phyloP scores from a whole-genome alignment of 129 eudicot species.

The Flaveria trinervia region DNA sequence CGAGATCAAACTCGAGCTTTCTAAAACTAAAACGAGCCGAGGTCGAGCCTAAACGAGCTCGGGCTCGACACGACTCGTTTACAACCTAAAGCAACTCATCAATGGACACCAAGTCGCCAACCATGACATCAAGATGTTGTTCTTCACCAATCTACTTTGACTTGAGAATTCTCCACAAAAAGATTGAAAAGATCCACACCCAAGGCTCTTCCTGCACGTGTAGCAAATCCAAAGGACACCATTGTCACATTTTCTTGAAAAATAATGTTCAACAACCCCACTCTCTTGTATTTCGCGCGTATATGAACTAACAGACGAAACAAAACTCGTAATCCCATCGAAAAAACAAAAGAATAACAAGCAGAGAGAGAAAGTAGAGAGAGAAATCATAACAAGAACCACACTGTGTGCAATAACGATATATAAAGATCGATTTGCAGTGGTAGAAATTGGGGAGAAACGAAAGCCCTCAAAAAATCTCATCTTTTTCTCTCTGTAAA shows the following conservation, averaged over 20 bases:
- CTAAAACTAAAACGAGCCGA: too few species aligned
- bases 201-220: constrained; percentile 32
- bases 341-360: neutral
- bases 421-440: constrained; percentile 28
- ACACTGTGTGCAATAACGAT: neutral
- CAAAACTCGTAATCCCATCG: constrained; percentile 24
- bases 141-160: constrained; percentile 25
- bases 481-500: constrained; percentile 16
- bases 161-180: neutral
- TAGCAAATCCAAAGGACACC: constrained; percentile 25
- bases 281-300: constrained; percentile 40
- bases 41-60: too few species aligned
- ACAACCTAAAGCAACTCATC: constrained; percentile 23
- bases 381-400: neutral
- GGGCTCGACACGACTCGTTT: too few species aligned
- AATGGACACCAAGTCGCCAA: constrained; percentile 15
- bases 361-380: constrained; percentile 24
- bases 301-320: constrained; percentile 21
- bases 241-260: constrained; percentile 26
- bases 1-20: too few species aligned
- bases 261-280: constrained; percentile 18
- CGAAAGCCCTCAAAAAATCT: constrained; percentile 32
- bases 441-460: constrained; percentile 8
- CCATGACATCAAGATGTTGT: neutral
- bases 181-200: constrained; percentile 8